Conservation (phyloP, 139 green algal genomes). For the Bryopsis sp. region DNA sequence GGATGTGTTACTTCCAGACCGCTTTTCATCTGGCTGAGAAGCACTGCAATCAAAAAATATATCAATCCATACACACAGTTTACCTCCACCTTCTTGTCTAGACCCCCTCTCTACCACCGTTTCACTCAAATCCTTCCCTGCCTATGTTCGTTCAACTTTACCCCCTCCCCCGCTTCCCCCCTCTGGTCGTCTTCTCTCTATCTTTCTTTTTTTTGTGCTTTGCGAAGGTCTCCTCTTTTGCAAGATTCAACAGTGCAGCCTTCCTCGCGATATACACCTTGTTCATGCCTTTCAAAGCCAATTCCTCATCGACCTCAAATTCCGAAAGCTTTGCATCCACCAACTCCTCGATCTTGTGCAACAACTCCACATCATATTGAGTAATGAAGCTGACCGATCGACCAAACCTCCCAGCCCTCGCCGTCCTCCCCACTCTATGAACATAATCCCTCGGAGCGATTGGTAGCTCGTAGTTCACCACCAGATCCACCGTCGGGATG, state of each 20-base stretch:
- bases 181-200: too few relatives aligned
- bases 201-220: too few relatives aligned
- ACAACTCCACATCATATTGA: slow-evolving; percentile 77
- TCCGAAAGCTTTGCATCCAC: slow-evolving; percentile 49
- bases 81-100: too few relatives aligned
- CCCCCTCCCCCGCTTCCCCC: too few relatives aligned
- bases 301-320: slow-evolving; percentile 48
- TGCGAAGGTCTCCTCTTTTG: slow-evolving; percentile 47
- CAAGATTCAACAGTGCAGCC: slow-evolving; percentile 37
- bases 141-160: too few relatives aligned
- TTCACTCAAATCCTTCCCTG: too few relatives aligned
- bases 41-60: too few relatives aligned
- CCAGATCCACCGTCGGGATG: slow-evolving; percentile 87
- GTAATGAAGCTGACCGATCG: slow-evolving; percentile 83
- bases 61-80: too few relatives aligned
- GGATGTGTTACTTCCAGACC: too few relatives aligned
- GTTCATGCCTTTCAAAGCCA: slow-evolving; percentile 75
- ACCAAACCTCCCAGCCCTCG: slow-evolving; percentile 63
- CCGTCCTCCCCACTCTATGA: slow-evolving; percentile 81
- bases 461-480: slow-evolving; percentile 92
- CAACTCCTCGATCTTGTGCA: slow-evolving; percentile 47
- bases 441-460: slow-evolving; percentile 66
- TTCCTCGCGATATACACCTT: slow-evolving; percentile 53
- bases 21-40: too few relatives aligned
- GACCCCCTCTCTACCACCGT: too few relatives aligned